Evolutionary conservation across 129 eudicot genomes (phyloP).

Genomic region (Apium graveolens): DNA sequence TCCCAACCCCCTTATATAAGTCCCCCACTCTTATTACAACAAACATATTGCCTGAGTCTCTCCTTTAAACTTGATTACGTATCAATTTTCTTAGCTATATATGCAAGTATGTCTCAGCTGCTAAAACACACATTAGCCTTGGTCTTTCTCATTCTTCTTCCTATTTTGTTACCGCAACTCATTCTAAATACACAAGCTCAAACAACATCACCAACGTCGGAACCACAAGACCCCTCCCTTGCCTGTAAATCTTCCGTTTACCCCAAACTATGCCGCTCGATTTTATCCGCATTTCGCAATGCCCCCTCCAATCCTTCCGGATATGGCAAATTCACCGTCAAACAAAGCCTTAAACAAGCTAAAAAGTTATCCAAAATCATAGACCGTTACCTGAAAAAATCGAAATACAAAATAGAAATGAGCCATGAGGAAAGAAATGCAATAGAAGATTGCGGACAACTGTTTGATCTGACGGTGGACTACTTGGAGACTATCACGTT

Average conservation of each 20-base stretch:
- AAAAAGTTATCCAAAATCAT: background rate
- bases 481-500: background rate
- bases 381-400: background rate
- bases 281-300: background rate
- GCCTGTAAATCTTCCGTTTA: conserved; percentile 3
- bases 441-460: conserved; percentile 1
- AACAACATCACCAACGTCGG: background rate
- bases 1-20: background rate
- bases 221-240: background rate
- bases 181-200: background rate
- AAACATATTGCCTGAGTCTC: background rate
- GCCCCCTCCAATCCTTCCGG: background rate
- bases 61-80: background rate
- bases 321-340: conserved; percentile 8
- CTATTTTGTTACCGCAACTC: background rate
- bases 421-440: conserved; percentile 2
- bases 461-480: background rate
- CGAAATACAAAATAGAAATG: background rate
- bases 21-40: background rate
- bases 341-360: conserved; percentile 8
- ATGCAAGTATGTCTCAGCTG: background rate
- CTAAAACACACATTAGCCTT: background rate
- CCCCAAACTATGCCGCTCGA: background rate
- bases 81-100: background rate
- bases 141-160: background rate